A percentile compares a stretch with the other conserved stretches of the same genome.
phyloP scores from a whole-genome alignment of 164 flowering plant species.

The Magnolia kwangsiensis region DNA sequence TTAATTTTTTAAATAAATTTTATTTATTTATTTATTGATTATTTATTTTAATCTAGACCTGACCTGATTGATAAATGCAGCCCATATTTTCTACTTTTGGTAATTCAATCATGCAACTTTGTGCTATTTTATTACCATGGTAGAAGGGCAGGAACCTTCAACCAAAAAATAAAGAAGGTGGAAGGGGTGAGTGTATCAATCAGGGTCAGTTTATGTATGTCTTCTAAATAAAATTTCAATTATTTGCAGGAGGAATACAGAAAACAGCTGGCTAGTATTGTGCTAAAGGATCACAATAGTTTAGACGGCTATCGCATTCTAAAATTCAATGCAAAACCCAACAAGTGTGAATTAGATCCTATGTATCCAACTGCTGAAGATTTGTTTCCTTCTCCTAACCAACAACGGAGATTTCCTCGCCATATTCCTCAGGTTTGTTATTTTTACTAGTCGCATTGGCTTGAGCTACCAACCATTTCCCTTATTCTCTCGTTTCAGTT shows the following conservation, averaged over 20 bases:
- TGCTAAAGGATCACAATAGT: not conserved
- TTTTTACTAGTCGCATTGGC: not conserved
- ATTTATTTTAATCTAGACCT: no score
- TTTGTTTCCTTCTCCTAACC: not conserved
- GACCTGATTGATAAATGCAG: no score
- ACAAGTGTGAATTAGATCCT: not conserved
- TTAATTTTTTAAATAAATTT: no score
- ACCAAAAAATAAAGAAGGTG: no score
- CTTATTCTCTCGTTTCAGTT: not conserved
- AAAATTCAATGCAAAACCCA: constrained; percentile 1
- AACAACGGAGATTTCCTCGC: not conserved
- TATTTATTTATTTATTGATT: no score
- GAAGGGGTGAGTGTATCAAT: no score
- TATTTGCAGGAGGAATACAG: constrained; percentile 4
- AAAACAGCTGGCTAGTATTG: constrained; percentile 2
- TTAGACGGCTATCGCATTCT: not conserved
- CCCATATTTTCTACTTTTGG: no score
- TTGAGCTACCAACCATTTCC: not conserved
- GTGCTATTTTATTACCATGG: no score
- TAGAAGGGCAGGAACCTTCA: no score
- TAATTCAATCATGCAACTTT: no score
- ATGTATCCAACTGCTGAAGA: not conserved
- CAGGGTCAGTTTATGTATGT: no score
- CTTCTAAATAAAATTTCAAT: constrained; percentile 6
- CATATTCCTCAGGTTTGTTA: constrained; percentile 11